phyloP scores from a whole-genome alignment of 306 rosid genomes.

The Dalbergia cochinchinensis region DNA sequence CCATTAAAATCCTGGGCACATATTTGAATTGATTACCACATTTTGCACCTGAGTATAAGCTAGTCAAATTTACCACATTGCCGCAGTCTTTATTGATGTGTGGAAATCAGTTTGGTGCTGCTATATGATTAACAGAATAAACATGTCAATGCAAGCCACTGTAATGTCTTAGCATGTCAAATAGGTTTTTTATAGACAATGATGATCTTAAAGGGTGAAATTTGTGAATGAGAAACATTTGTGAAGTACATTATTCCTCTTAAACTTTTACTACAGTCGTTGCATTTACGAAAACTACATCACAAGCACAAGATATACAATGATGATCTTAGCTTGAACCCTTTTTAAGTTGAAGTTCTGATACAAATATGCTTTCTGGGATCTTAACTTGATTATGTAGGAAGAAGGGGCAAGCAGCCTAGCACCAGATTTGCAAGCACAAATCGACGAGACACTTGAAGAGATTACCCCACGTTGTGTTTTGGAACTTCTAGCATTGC shows the following conservation, averaged over 20 bases:
- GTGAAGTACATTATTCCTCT: constrained; percentile 23
- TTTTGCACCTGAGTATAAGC: constrained; percentile 5
- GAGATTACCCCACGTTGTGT: constrained; percentile 93
- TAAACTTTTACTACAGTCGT: neutral
- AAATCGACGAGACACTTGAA: constrained; percentile 94
- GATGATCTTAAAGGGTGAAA: constrained; percentile 23
- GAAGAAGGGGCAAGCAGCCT: constrained; percentile 98
- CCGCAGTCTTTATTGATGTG: neutral
- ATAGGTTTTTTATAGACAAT: constrained; percentile 6
- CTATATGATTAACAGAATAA: constrained; percentile 10
- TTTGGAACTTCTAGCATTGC: constrained; percentile 88
- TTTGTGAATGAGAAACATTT: constrained; percentile 18
- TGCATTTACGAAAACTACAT: constrained; percentile 3
- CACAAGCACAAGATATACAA: neutral
- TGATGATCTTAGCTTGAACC: constrained; percentile 25
- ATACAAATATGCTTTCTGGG: constrained; percentile 34
- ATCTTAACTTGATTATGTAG: constrained; percentile 55
- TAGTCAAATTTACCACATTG: neutral
- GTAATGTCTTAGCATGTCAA: neutral
- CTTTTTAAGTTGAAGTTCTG: constrained; percentile 15
- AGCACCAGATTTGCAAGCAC: constrained; percentile 92
- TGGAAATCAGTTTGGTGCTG: neutral
- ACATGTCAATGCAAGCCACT: constrained; percentile 11
- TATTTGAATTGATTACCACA: neutral
- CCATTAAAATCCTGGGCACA: neutral